Percentiles rank a stretch among this genome's conserved stretches.
Evolutionary conservation across 495 filamentous ascomycete species (phyloP).

Genomic region (Platismatia glauca): DNA sequence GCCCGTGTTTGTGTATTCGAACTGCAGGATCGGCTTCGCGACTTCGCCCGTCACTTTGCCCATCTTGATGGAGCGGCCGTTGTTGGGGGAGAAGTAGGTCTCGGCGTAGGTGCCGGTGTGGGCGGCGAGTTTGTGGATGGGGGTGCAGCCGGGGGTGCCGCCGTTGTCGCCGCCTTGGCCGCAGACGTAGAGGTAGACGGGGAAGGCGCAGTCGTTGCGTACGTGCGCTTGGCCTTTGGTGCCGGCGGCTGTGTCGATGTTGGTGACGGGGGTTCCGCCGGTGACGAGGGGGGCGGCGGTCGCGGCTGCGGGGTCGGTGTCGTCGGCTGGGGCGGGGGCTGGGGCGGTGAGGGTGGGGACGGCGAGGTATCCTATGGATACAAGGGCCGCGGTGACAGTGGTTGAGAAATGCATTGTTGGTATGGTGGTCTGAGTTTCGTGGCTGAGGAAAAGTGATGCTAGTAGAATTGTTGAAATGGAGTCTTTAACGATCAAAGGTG

Average conservation of each 20-base stretch:
- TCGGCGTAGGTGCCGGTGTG: not conserved
- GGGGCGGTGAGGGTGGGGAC: no score
- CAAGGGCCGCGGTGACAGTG: no score
- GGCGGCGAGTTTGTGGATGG: not conserved
- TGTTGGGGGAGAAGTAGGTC: not conserved
- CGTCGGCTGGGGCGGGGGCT: no score
- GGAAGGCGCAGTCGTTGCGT: not conserved
- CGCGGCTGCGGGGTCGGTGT: no score
- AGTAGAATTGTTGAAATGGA: no score
- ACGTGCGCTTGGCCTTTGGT: not conserved
- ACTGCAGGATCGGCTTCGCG: conserved; percentile 1
- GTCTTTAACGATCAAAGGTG: no score
- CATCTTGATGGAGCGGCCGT: conserved; percentile 6
- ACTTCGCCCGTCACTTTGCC: not conserved
- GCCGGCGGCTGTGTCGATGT: not conserved
- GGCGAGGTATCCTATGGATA: no score
- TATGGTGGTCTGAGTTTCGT: no score
- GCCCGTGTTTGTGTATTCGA: conserved; percentile 9
- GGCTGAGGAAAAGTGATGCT: no score
- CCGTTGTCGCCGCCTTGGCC: not conserved
- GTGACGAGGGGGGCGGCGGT: not conserved
- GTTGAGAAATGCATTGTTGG: no score
- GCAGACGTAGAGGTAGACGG: not conserved
- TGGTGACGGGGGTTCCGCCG: not conserved
- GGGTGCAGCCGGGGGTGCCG: not conserved